Conservation (phyloP, 192 early-diverging fungal genomes). For the Umbelopsis sp. region DNA sequence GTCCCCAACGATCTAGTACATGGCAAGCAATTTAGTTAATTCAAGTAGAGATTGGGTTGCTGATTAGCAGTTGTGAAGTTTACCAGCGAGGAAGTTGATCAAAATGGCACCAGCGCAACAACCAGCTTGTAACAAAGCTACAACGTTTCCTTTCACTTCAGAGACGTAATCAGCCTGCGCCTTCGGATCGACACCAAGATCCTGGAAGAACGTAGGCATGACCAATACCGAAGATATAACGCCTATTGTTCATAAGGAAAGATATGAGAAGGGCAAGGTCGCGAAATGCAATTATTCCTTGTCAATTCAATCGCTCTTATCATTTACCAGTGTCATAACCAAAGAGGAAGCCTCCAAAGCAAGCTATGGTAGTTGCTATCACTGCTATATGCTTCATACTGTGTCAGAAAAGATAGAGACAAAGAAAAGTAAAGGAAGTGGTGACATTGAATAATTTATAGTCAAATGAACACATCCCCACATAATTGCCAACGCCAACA, state of each 20-base stretch:
- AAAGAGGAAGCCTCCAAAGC: slow-evolving; percentile 65
- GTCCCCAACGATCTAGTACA: slow-evolving; percentile 56
- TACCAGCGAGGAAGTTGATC: slow-evolving; percentile 45
- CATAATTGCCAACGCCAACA: background rate
- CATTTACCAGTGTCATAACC: slow-evolving; percentile 64
- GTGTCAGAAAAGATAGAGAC: background rate
- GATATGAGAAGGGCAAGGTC: background rate
- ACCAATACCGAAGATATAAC: slow-evolving; percentile 66
- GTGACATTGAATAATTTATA: slow-evolving; percentile 5
- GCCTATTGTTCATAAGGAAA: slow-evolving; percentile 5
- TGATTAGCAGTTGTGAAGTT: background rate
- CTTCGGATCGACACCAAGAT: slow-evolving; percentile 36
- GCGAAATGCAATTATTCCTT: background rate
- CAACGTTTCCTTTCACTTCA: slow-evolving; percentile 26
- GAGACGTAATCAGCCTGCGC: slow-evolving; percentile 5
- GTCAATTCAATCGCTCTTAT: background rate
- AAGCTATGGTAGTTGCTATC: slow-evolving; percentile 50
- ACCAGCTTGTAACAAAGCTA: slow-evolving; percentile 42
- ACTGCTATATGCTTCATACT: slow-evolving; percentile 30
- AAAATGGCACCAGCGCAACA: slow-evolving; percentile 45
- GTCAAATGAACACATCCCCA: background rate
- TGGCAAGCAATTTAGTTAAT: background rate
- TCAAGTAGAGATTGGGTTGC: background rate
- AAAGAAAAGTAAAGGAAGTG: background rate
- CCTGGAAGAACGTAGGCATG: slow-evolving; percentile 46